These are phyloP conservation scores for Verticillium isaacii DNA, from an alignment of 2,329 filamentous ascomycete genomes.

Conservation along the genomic window DNA sequence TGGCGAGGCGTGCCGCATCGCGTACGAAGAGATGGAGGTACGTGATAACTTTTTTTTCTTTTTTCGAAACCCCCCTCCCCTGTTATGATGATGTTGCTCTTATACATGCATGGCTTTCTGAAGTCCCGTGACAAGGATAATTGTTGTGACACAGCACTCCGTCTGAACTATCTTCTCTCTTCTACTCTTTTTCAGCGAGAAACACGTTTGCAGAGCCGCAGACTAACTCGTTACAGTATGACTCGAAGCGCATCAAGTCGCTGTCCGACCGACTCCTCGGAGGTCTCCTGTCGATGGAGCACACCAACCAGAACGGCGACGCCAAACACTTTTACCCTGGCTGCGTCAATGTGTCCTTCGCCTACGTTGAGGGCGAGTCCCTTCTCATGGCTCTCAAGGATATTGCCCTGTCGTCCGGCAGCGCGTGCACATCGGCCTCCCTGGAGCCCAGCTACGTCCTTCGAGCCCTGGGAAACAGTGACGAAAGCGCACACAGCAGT, in stretches of 20 bases:
- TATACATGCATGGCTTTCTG: constrained; percentile 88
- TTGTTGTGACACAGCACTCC: constrained; percentile 64
- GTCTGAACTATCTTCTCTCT: constrained; percentile 44
- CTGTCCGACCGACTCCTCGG: constrained; percentile 81
- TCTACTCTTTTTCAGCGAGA: neutral
- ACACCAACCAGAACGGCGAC: constrained; percentile 88
- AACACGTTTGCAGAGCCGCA: constrained; percentile 1
- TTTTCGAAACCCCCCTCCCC: constrained; percentile 12
- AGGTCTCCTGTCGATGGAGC: constrained; percentile 82
- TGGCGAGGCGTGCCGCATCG: constrained; percentile 91
- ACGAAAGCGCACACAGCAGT: constrained; percentile 96
- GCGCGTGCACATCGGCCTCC: constrained; percentile 94
- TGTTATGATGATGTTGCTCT: constrained; percentile 71
- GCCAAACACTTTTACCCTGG: constrained; percentile 82
- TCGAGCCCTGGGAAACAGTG: constrained; percentile 88
- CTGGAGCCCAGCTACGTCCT: constrained; percentile 96
- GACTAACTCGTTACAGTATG: constrained; percentile 59
- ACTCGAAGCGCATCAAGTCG: constrained; percentile 74
- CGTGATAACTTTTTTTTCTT: constrained; percentile 32
- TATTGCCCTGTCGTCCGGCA: constrained; percentile 93
- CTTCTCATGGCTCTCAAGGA: constrained; percentile 98
- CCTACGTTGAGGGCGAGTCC: constrained; percentile 96
- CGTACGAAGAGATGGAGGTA: constrained; percentile 86
- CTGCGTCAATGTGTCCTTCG: constrained; percentile 97
- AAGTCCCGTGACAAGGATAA: constrained; percentile 59